Percentiles rank a stretch among this genome's conserved stretches.
These are phyloP conservation scores for Dillenia suffruticosa DNA, from an alignment of 164 flowering plant species.

Conservation along the genomic window DNA sequence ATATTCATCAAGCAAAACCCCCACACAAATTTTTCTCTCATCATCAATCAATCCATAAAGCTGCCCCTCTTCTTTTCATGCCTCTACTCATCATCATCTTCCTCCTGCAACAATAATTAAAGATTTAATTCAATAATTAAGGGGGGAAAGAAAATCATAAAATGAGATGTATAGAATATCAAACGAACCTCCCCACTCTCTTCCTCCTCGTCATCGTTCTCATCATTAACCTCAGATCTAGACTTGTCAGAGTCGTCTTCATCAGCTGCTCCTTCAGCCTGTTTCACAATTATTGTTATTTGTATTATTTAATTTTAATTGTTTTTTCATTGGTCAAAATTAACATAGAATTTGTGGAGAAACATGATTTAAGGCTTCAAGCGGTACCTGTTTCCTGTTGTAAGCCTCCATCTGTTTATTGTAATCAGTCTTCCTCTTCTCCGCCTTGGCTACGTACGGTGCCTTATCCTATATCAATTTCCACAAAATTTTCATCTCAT, in stretches of 20 bases:
- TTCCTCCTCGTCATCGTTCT: conserved; percentile 24
- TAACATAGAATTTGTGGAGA: no score
- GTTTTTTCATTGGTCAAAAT: not conserved
- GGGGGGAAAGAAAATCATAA: not conserved
- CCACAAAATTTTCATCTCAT: no score
- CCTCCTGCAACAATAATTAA: not conserved
- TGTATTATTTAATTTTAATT: not conserved
- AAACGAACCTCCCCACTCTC: conserved; percentile 37
- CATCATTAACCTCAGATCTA: conserved; percentile 48
- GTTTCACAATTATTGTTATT: not conserved
- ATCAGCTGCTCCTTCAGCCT: conserved; percentile 32
- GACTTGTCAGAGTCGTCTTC: conserved; percentile 52
- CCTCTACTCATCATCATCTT: conserved; percentile 1
- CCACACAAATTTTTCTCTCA: no score
- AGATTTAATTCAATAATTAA: not conserved
- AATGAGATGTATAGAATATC: not conserved
- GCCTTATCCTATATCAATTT: conserved; percentile 50
- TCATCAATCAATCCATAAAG: not conserved
- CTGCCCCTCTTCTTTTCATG: not conserved
- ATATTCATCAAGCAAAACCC: no score
- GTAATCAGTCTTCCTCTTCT: conserved; percentile 60
- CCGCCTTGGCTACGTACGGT: conserved; percentile 52
- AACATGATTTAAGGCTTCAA: not conserved
- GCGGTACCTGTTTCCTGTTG: conserved; percentile 42
- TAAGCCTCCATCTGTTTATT: conserved; percentile 47